Evolutionary conservation across 2,329 filamentous ascomycete genomes (phyloP), one percentile per base, ranked within the genome.

Genomic region (Teratosphaeria zuluensis): DNA sequence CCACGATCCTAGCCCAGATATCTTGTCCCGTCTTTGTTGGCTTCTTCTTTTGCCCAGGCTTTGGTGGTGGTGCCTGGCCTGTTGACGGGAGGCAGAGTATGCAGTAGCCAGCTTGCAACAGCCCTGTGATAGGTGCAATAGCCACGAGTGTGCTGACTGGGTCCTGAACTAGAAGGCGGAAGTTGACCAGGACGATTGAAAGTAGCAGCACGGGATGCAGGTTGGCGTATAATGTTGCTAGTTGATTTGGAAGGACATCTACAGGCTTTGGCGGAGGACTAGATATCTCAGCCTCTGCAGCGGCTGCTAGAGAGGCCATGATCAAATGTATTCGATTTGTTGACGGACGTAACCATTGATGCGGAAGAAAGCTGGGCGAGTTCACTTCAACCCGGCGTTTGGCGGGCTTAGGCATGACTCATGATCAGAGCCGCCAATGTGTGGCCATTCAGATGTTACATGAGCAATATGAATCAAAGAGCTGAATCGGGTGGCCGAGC

Each of bases 181-280:
- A 92, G 46, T 81, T 81, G 62, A 82, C 69, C 53, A 81, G 79
- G 69, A 87, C 85, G 38, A 87, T 74, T 9, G 80, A 80, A 32
- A 89, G 79, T 32, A 95, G 78, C 11, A 90, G 73, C 30, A 81
- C 73, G 0, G 89, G 86, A 65, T 95, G 88, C 21, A 84, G 72
- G 67, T 89, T 80, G 12, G 86, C 83, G 68, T 87, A 81, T 52
- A 72, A 61, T 54, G 61, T 64, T 1, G 71, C 65, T 24, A 64
- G 28, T 52, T 67, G 66, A 31, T 58, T 64, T 30, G 61, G 62
- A 32, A 72, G 69, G 53, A 70, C 60, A 8, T 71, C 68, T 58
- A 71, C 64, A 12, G 69, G 65, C 58, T 68, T 68, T 4, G 53
- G 31, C 31, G 55, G 38, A 30, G 38, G 2, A 24, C 6, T 21